These are phyloP conservation scores for Lipomyces mesembrius DNA, from an alignment of 805 yeast genomes.

Conservation along the genomic window DNA sequence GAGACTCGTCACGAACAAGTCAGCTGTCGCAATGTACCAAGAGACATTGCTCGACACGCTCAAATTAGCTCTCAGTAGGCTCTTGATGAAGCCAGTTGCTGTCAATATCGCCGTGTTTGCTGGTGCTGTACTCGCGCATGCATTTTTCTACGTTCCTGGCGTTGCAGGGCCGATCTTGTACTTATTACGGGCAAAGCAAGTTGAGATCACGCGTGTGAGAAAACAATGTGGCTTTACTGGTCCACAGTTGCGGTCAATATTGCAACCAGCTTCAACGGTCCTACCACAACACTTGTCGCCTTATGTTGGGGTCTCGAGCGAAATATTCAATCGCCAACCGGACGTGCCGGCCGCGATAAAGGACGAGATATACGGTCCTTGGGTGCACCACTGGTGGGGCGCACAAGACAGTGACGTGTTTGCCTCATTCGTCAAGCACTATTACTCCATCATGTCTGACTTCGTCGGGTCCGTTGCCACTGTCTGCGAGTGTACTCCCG, in stretches of 20 bases:
- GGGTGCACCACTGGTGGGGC: constrained; percentile 47
- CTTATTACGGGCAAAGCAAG: constrained; percentile 42
- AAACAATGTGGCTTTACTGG: constrained; percentile 19
- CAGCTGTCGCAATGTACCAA: constrained; percentile 33
- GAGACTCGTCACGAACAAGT: constrained; percentile 37
- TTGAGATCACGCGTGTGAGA: constrained; percentile 40
- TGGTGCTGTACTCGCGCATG: constrained; percentile 72
- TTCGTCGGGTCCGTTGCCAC: constrained; percentile 37
- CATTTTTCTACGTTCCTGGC: constrained; percentile 59
- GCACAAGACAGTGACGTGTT: constrained; percentile 47
- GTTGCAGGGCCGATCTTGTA: constrained; percentile 54
- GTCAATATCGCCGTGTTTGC: constrained; percentile 65
- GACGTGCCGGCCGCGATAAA: constrained; percentile 21
- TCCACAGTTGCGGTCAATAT: not conserved
- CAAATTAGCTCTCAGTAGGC: constrained; percentile 55
- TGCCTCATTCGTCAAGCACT: constrained; percentile 51
- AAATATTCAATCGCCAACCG: constrained; percentile 23
- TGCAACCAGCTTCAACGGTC: not conserved
- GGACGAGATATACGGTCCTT: constrained; percentile 43
- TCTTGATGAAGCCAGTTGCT: constrained; percentile 57
- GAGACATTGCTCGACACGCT: constrained; percentile 56
- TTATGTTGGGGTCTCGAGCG: constrained; percentile 39
- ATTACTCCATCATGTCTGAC: constrained; percentile 45
- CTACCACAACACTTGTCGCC: constrained; percentile 42
- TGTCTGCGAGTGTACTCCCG: constrained; percentile 28